Base-by-base conservation (phyloP, 345 rosid genomes). In the Stellera chamaejasme region DNA sequence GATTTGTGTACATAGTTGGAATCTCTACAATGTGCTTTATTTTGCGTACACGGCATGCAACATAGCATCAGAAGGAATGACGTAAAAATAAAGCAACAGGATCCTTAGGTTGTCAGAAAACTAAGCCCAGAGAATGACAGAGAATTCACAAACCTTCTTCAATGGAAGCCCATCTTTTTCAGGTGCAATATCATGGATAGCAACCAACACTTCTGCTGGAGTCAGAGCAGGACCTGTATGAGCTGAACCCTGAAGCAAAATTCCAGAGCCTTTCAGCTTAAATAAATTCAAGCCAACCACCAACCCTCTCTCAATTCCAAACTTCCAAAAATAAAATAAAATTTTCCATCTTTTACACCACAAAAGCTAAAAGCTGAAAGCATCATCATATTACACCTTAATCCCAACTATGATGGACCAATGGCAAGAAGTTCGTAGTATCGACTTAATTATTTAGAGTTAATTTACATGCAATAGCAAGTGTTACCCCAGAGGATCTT, bases 211-310 rank as follows among this genome's bases (percentile, higher is more conserved):
- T 75, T 92, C 99, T 19, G 87, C 94, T 39, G 99, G 99, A 28
- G 97, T 92, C 72, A 92, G 76, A 49, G 99, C 99, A 65, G 99
- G 99, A 71, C 99, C 97, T 4, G 97, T 86, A 70, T 89, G 95
- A 62, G 99, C 94, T 53, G 99, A 86, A 73, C 99, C 99, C 99
- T 92, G 87, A 60, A 69, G 73, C 63, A 43, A 55, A 66, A 41
- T 60, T 52, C 55, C 14, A 10, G 58, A 68, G 27, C 47, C 42
- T 61, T 23, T 56, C 13, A 53, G 25, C 6, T 10, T 5, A 14
- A 50, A 50, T 6, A 25, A 23, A 16, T 25, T 50, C 27, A 26
- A 50, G 36, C n/a, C 4, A 10, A 13, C 13, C 12, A 32, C 5
- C 5, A 32, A 32, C 9, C 5, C 39, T 32, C 9, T 23, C 15